Percentiles rank a stretch among this genome's conserved stretches.
Conservation (phyloP, 768 basidiomycete genomes). For the Mycena vulgaris region DNA sequence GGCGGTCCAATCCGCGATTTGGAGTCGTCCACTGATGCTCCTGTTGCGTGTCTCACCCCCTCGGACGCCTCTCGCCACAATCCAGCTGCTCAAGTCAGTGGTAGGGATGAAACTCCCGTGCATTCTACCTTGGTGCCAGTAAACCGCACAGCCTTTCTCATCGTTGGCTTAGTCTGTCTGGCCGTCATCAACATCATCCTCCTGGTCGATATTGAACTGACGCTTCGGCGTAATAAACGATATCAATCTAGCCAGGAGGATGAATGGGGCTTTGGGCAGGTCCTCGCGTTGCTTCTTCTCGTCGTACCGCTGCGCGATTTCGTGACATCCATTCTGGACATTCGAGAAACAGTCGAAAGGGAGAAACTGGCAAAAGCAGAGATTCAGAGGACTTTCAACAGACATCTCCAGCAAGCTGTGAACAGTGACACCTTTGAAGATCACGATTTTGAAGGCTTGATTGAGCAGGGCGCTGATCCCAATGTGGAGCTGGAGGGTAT, state of each 20-base stretch:
- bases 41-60: neutral
- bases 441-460: conserved; percentile 10
- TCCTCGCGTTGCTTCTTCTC: too few relatives aligned
- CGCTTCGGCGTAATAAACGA: too few relatives aligned
- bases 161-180: too few relatives aligned
- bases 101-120: neutral
- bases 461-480: conserved; percentile 7
- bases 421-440: neutral
- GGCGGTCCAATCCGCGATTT: too few relatives aligned
- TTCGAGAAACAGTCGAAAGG: conserved; percentile 6
- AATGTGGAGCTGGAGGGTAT: neutral
- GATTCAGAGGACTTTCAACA: neutral
- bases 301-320: neutral
- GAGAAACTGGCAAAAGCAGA: neutral
- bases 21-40: too few relatives aligned
- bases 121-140: too few relatives aligned
- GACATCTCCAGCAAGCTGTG: conserved; percentile 10
- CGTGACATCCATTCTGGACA: conserved; percentile 13
- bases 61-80: too few relatives aligned
- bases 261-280: too few relatives aligned
- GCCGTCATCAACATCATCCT: too few relatives aligned
- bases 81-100: neutral
- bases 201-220: too few relatives aligned
- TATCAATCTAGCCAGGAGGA: too few relatives aligned
- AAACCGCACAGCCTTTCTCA: too few relatives aligned